Base-by-base conservation (phyloP, 139 green algal genomes). In the Picochlorum sp. region DNA sequence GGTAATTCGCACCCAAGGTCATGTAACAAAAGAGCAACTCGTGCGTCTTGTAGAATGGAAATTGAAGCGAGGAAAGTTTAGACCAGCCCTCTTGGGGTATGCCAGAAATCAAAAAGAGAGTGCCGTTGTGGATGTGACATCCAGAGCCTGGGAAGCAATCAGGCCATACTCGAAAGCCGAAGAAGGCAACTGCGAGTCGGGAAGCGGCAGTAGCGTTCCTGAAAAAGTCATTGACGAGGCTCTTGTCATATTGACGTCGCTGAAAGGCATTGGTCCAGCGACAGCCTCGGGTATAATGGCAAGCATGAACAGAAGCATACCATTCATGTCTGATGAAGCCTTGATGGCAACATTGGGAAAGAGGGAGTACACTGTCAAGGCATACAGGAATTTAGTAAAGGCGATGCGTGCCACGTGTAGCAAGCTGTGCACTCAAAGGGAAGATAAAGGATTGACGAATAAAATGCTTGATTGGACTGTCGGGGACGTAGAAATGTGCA, bases 31-130 rank as follows among this genome's bases (percentile, higher is more conserved):
- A 1, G 9, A 40, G 39, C 39, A 59, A 3, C 37, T 55, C 28
- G 49, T 49, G 1, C 26, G 18, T 3, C 64, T 81, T 74, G 78
- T 88, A 3, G 76, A 85, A 0, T 89, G 82, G 82, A 90, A 90
- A 58, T 30, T 90, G 40, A 70, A 33, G 1, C 57, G 75, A 2
- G 81, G 76, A 37, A 82, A 83, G 63, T 83, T 66, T 61, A 61
- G 82, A 51, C 82, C 82, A 0, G 33, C 50, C 22, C 65, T 90
- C 43, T 61, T 78, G 12, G 45, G 69, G 1, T 89, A 62, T 53
- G 76, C 72, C 4, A 66, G 75, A 26, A 45, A 68, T 10, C 50
- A 68, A 31, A 20, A 50, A 1, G 33, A 52, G 24, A 57, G 25
- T 6, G 52, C 22, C 18, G 67, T 75, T 16, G n/a, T n/a, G n/a